Conservation (phyloP, 345 rosid species). For the Murraya koenigii region DNA sequence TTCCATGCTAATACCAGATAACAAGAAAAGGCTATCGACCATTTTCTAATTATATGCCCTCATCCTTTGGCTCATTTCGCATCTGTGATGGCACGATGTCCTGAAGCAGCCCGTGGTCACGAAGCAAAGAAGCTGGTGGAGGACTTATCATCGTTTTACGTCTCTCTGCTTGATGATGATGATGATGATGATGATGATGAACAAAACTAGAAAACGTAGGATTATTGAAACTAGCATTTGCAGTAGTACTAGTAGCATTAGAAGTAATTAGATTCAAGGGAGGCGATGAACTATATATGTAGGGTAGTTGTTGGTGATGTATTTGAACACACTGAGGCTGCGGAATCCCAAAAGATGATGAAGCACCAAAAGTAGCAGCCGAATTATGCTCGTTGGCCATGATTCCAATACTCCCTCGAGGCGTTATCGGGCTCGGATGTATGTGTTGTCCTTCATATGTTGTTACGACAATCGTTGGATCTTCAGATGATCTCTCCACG, state of each 20-base stretch:
- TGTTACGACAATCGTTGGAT: slow-evolving; percentile 75
- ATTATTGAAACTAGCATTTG: background rate
- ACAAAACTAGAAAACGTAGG: slow-evolving; percentile 25
- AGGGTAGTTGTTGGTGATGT: slow-evolving; percentile 36
- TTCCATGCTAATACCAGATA: slow-evolving; percentile 23
- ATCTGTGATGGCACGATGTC: slow-evolving; percentile 83
- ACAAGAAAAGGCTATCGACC: background rate
- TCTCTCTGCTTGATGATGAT: slow-evolving; percentile 22
- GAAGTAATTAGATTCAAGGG: slow-evolving; percentile 23
- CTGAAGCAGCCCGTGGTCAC: slow-evolving; percentile 89
- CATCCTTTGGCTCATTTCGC: slow-evolving; percentile 41
- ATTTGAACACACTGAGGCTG: slow-evolving; percentile 35
- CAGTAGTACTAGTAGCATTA: slow-evolving; percentile 14
- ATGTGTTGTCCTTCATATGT: slow-evolving; percentile 96
- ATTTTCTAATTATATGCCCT: slow-evolving; percentile 10
- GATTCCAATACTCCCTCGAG: slow-evolving; percentile 61
- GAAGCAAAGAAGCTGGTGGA: slow-evolving; percentile 31
- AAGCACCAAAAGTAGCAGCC: slow-evolving; percentile 14
- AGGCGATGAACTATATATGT: slow-evolving; percentile 31
- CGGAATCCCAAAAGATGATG: slow-evolving; percentile 44
- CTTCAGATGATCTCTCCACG: slow-evolving; percentile 91
- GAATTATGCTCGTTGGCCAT: slow-evolving; percentile 23
- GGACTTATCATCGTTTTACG: background rate
- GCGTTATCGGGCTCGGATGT: slow-evolving; percentile 72
- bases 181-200: slow-evolving; percentile 15